These are phyloP conservation scores for Haematococcus lacustris DNA, from an alignment of 139 green algal genomes.

Conservation along the genomic window DNA sequence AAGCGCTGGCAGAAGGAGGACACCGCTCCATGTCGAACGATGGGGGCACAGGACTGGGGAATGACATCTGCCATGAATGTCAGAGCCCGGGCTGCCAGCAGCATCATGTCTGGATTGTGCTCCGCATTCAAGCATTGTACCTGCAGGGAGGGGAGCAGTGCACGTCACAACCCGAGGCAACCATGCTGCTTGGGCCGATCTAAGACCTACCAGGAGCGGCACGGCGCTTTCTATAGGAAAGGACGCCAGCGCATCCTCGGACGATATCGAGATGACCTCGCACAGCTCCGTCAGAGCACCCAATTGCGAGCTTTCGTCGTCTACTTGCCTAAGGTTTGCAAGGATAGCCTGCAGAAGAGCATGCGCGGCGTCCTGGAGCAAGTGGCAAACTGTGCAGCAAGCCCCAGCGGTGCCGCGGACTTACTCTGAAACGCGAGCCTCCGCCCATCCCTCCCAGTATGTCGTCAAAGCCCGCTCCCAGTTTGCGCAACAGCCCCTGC, in stretches of 20 bases:
- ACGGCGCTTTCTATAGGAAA: conserved; percentile 83
- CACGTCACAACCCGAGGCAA: neutral
- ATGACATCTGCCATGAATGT: conserved; percentile 89
- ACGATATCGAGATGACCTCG: conserved; percentile 85
- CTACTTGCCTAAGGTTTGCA: conserved; percentile 53
- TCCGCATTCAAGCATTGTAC: conserved; percentile 75
- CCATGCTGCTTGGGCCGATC: neutral
- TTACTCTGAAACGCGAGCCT: conserved; percentile 39
- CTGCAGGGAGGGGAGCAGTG: conserved; percentile 22
- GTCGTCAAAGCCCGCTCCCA: conserved; percentile 82
- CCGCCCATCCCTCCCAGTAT: conserved; percentile 20
- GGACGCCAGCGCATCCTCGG: conserved; percentile 73
- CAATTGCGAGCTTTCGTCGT: conserved; percentile 75
- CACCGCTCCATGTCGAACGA: conserved; percentile 85
- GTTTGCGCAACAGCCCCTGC: conserved; percentile 74
- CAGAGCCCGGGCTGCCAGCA: conserved; percentile 84
- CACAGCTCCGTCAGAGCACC: conserved; percentile 78
- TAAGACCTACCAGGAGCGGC: conserved; percentile 68
- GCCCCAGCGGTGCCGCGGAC: neutral
- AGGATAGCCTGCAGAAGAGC: conserved; percentile 47
- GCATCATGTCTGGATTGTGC: conserved; percentile 89
- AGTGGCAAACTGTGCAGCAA: neutral
- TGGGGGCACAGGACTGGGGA: conserved; percentile 54
- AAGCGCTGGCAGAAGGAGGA: conserved; percentile 74
- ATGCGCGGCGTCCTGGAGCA: neutral